Evolutionary conservation across 305 asterid genomes (phyloP), one percentile per base, ranked within the genome.

Genomic region (Solanum hybrid): DNA sequence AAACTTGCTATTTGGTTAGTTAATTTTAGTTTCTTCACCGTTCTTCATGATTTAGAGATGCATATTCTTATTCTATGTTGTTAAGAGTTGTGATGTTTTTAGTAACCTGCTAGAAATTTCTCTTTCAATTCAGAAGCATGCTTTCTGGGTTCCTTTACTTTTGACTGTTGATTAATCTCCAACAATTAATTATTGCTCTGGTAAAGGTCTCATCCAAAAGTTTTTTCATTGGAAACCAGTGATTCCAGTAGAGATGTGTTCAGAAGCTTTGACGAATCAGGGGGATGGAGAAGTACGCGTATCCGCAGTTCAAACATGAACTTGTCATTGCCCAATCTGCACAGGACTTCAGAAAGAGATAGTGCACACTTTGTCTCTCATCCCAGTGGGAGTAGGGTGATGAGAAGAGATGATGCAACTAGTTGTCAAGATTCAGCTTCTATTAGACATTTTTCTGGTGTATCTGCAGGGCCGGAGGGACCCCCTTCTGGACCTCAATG

Each of bases 201-300:
- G 31, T 40, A 37, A 87, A 87, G 73, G 86, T 45, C 86, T 87
- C 72, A 40, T 87, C 75, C 24, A 36, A 31, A 19, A 12, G 8
- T 31, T 35, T 40, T 35, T 81, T 26, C 51, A 11, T 88, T 90
- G 82, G 94, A 88, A 88, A 88, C 86, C 60, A 66, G 86, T 91
- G 92, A 88, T 85, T 85, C 78, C 89, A 89, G 26, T 31, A 88
- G 78, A 29, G 91, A 40, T 79, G 80, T 89, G 37, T 81, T 91
- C 79, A 89, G 88, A 90, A 89, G 86, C 87, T 72, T 87, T 88
- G 93, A 90, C 35, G 93, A 90, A 81, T 85, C 91, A 72, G 90
- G 91, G 89, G 94, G 94, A 64, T 94, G 98, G 96, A 95, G 93
- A 92, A 93, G 91, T 89, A 94, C 94, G 1, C 95, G 88, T 45